Conservation (phyloP, 2,329 filamentous ascomycete genomes). For the Colletotrichum destructivum region DNA sequence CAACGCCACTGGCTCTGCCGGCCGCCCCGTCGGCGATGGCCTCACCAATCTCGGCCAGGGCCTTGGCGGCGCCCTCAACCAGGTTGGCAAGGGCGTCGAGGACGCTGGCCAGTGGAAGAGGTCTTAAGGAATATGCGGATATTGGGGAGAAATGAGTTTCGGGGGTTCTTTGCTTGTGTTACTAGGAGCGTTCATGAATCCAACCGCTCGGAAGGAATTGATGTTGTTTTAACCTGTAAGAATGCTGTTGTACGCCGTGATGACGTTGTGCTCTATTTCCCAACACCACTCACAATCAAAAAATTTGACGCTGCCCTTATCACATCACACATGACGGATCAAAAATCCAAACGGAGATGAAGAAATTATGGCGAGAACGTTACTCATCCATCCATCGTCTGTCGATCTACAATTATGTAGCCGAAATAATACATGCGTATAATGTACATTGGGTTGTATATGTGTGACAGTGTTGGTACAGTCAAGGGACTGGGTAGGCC, state of each 20-base stretch:
- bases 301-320: too few relatives aligned
- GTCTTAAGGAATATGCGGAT: conserved; percentile 4
- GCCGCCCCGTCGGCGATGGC: conserved; percentile 69
- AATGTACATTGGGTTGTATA: background rate
- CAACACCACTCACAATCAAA: too few relatives aligned
- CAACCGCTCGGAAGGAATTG: background rate
- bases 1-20: conserved; percentile 67
- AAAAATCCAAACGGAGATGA: too few relatives aligned
- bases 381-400: background rate
- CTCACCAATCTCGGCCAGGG: conserved; percentile 68
- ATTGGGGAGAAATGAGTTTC: background rate
- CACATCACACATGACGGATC: too few relatives aligned
- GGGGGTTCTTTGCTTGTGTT: conserved; percentile 13
- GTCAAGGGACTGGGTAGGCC: background rate
- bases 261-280: too few relatives aligned
- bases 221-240: background rate
- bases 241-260: background rate
- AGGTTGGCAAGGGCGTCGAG: conserved; percentile 69
- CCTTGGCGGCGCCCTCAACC: conserved; percentile 64
- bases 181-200: conserved; percentile 13
- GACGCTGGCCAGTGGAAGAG: conserved; percentile 72
- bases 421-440: background rate
- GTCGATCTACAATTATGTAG: background rate
- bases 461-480: background rate
- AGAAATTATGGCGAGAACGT: too few relatives aligned